Conservation (phyloP, 768 basidiomycete genomes). For the Solioccasus polychromus region DNA sequence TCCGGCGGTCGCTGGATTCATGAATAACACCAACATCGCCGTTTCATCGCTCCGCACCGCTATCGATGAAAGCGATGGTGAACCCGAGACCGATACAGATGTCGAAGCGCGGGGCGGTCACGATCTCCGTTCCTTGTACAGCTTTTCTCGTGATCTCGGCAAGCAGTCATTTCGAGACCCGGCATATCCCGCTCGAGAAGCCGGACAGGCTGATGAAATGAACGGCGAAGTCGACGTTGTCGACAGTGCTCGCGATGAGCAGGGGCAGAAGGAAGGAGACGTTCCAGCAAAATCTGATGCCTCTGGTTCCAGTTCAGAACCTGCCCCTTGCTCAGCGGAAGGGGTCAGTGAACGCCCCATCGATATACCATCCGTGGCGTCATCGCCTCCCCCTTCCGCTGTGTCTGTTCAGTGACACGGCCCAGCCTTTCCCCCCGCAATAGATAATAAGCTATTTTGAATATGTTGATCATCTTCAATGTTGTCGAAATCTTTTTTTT, state of each 20-base stretch:
- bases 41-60: constrained; percentile 34
- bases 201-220: constrained; percentile 15
- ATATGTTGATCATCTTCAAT: constrained; percentile 35
- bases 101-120: constrained; percentile 26
- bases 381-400: constrained; percentile 31
- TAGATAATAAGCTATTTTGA: constrained; percentile 32
- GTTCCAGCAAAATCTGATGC: constrained; percentile 15
- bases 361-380: constrained; percentile 27
- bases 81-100: constrained; percentile 33
- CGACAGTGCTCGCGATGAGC: constrained; percentile 12
- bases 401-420: constrained; percentile 25
- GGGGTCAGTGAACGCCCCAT: constrained; percentile 18
- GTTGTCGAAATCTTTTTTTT: constrained; percentile 11
- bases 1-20: constrained; percentile 27
- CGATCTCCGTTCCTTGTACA: constrained; percentile 31
- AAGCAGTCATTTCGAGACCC: constrained; percentile 24
- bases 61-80: constrained; percentile 34
- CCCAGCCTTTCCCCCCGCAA: too few relatives aligned
- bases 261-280: constrained; percentile 4
- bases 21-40: constrained; percentile 36
- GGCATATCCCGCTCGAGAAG: constrained; percentile 26
- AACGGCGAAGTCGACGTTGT: constrained; percentile 18
- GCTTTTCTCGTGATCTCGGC: constrained; percentile 31
- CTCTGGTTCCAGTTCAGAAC: constrained; percentile 15
- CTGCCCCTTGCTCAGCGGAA: constrained; percentile 20